Conservation (phyloP, 2,329 filamentous ascomycete species). For the Scolecobasidium constrictum region DNA sequence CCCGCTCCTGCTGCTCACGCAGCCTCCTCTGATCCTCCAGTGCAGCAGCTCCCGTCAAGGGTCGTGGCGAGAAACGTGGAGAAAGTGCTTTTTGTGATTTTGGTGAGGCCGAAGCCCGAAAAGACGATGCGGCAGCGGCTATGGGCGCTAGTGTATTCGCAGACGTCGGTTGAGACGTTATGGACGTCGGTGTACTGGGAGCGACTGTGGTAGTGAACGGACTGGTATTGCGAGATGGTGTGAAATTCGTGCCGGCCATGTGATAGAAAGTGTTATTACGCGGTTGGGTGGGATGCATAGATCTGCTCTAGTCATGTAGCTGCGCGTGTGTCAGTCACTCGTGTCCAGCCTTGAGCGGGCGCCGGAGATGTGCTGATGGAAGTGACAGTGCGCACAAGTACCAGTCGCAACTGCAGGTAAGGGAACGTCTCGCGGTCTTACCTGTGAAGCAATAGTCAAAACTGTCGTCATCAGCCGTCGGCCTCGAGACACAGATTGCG, state of each 20-base stretch:
- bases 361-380: too few relatives aligned
- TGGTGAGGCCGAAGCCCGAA: slow-evolving; percentile 22
- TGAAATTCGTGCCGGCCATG: neutral
- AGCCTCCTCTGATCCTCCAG: slow-evolving; percentile 36
- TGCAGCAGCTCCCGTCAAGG: slow-evolving; percentile 37
- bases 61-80: slow-evolving; percentile 26
- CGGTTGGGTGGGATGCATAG: neutral
- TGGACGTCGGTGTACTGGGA: slow-evolving; percentile 24
- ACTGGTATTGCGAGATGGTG: neutral
- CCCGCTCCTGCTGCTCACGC: slow-evolving; percentile 24
- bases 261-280: neutral
- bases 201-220: neutral
- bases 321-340: too few relatives aligned
- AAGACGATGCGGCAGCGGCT: slow-evolving; percentile 14
- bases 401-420: too few relatives aligned
- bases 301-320: too few relatives aligned
- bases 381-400: too few relatives aligned
- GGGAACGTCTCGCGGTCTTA: too few relatives aligned
- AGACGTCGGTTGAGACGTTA: slow-evolving; percentile 17
- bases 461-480: too few relatives aligned
- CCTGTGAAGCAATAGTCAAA: too few relatives aligned
- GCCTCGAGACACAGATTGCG: too few relatives aligned
- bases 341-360: too few relatives aligned
- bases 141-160: slow-evolving; percentile 15
- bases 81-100: slow-evolving; percentile 30